These are phyloP conservation scores for Quercus engelmannii DNA, from an alignment of 306 rosid species.

Conservation along the genomic window DNA sequence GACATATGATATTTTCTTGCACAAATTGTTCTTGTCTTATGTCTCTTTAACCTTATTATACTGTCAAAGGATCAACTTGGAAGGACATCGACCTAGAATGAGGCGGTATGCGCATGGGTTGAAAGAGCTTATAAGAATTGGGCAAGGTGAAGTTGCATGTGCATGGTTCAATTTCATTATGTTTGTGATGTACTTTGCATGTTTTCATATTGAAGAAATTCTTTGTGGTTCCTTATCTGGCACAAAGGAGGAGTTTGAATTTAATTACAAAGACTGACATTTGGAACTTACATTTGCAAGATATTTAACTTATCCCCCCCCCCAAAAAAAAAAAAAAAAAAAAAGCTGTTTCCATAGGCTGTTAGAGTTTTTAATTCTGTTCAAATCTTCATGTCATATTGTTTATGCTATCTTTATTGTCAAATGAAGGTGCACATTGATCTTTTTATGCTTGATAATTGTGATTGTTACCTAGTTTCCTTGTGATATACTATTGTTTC, in stretches of 20 bases:
- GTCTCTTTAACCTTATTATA: conserved; percentile 12
- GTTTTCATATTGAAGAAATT: not conserved
- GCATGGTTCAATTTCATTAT: not conserved
- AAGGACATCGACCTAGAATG: conserved; percentile 67
- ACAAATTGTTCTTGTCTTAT: not conserved
- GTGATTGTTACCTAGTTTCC: not conserved
- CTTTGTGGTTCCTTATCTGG: not conserved
- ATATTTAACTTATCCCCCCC: not conserved
- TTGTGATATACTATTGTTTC: not conserved
- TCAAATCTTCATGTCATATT: not conserved
- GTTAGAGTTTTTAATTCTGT: not conserved
- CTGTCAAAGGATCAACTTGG: conserved; percentile 72
- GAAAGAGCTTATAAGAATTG: conserved; percentile 72
- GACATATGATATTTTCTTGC: not conserved
- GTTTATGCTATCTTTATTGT: not conserved
- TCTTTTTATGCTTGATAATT: not conserved
- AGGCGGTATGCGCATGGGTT: conserved; percentile 83
- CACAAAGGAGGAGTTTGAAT: not conserved
- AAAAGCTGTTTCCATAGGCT: not conserved
- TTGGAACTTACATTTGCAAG: not conserved
- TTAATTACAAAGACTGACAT: not conserved
- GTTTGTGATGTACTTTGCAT: not conserved
- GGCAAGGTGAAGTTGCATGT: conserved; percentile 63
- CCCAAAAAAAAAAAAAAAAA: not conserved
- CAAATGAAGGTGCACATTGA: not conserved